Base-by-base conservation (phyloP, 352 stramenopile species). In the Globisporangium takayamanum region DNA sequence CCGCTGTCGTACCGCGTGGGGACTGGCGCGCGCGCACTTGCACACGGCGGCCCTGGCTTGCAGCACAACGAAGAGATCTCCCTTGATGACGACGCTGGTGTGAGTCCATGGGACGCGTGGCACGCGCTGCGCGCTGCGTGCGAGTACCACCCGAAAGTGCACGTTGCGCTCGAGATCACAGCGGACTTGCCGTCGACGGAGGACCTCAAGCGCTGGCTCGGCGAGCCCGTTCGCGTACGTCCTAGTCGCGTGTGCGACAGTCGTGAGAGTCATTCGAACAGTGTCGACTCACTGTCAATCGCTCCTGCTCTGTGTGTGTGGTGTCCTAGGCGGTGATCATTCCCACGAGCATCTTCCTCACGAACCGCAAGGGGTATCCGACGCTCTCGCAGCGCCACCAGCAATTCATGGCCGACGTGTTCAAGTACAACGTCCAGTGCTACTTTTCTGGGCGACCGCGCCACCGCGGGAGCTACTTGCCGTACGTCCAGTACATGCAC, bases 321-420 rank as follows among this genome's bases (percentile, higher is more conserved):
- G 16, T 49, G 26, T 3, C 8, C 25, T 53, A 79, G 70, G 90
- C 88, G 14, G 71, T 98, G 20, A 84, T 97, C 49, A 69, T 98
- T 25, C 77, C 89, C 5, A 98, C 88, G 11, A 70, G 73, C 57
- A 76, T 97, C 47, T 99, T 99, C 67, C 70, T 98, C 7, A 98
- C 90, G 46, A 99, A 99, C 74, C 95, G 93, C 48, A 88, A 88
- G 58, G 96, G 96, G n/a, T 99, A 94, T 72, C 95, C 96, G 5
- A 89, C 95, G 36, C 80, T 99, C 0, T 91, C 91, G n/a, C 89
- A 97, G 67, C 73, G 74, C 36, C 89, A 98, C 75, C 94, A 99
- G 69, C 75, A 73, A 30, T 80, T 92, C 28, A 73, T 89, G 58
- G 49, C 73, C 36, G 72, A 89, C 15, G 67, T 90, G 39, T 89